Percentiles rank a stretch among this genome's conserved stretches.
These are phyloP conservation scores for Camellia oleifera DNA, from an alignment of 179 eudicot genomes.

Conservation along the genomic window DNA sequence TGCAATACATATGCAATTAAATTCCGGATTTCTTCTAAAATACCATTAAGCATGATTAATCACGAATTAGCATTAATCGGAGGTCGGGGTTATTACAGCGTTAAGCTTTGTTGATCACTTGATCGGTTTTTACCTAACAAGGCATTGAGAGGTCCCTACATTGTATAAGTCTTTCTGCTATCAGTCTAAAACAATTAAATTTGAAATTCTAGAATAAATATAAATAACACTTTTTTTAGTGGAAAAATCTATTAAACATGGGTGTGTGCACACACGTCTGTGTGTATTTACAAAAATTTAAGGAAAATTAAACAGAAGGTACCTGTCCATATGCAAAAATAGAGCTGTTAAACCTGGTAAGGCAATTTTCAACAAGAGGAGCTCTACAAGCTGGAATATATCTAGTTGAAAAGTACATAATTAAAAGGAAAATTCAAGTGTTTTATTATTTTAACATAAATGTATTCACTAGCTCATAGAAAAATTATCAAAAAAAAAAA, in stretches of 20 bases:
- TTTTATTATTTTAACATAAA: background rate
- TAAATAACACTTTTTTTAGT: background rate
- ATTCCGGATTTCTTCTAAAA: no score
- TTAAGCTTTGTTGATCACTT: no score
- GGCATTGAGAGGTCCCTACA: no score
- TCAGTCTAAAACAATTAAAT: constrained; percentile 59
- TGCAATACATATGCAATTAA: no score
- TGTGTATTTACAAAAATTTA: background rate
- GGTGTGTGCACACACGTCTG: background rate
- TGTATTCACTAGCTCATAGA: background rate
- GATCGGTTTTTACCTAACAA: no score
- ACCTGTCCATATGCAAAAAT: constrained; percentile 99
- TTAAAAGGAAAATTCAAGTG: background rate
- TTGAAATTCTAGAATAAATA: background rate
- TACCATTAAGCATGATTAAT: no score
- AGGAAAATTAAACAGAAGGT: constrained; percentile 7
- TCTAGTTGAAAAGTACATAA: constrained; percentile 56
- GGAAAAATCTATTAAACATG: background rate
- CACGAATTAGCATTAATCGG: no score
- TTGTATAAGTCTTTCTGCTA: constrained; percentile 68
- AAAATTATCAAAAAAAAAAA: background rate
- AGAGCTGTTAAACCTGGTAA: no score
- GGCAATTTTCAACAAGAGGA: no score
- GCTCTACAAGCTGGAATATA: constrained; percentile 39
- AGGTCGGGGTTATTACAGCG: no score